Evolutionary conservation across 2,329 filamentous ascomycete species (phyloP), one percentile per base, ranked within the genome.

Genomic region (Arthrobotrys conoides): DNA sequence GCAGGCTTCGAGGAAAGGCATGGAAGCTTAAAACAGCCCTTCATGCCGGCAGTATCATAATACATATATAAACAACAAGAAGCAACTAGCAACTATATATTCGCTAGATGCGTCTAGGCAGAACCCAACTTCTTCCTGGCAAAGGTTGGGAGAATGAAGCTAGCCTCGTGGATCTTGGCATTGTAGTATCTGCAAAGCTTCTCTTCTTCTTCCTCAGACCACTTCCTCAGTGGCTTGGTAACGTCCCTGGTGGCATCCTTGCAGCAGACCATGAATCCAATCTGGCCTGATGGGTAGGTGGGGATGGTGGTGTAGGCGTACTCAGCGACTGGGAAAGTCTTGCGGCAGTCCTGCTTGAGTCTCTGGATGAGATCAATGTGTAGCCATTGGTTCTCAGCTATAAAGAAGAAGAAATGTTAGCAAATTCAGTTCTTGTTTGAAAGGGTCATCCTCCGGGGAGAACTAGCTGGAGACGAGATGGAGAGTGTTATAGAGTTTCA

Each of bases 221-320:
- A 97, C 83, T 86, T 88, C 84, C 96, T 92, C 80, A 97, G 84
- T 68, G 96, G 96, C 86, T 91, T 92, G 86, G 89, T 93, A 84
- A 98, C 89, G 86, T 99, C 89, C 85, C 91, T 90, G 84, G 86
- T 90, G 85, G 90, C 87, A 85, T 98, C 95, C 90, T 99, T 98
- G 91, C 89, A 93, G 91, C 96, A 98, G 84, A 99, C 93, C 94
- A 99, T 97, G 91, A 99, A 99, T 85, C 96, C 96, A 84, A 99
- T 99, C 88, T 99, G 96, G 85, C 96, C 96, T 72, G 93, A 97
- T 82, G 96, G 96, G 89, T 99, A 99, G 84, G 96, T 99, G 77
- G 96, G 96, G 86, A 99, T 99, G 83, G 95, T 98, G 84, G 95
- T 98, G 90, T 97, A 99, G 83, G 93, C 96, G 87, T 98, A 99